These are phyloP conservation scores for Blastobotrys ciferrii DNA, from an alignment of 1,139 yeast genomes.

Conservation along the genomic window DNA sequence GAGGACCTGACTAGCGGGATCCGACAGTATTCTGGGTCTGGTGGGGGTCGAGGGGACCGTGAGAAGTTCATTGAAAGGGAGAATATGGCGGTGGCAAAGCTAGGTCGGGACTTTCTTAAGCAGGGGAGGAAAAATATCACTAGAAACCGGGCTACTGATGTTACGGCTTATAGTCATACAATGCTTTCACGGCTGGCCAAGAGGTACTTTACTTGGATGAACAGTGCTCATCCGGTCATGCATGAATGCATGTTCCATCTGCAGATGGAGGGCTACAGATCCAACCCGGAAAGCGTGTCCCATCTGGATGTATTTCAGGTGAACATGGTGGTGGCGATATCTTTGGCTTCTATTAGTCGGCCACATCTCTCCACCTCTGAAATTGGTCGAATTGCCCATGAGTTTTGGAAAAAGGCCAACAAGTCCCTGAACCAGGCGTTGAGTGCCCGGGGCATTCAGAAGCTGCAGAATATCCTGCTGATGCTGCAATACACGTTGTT, in stretches of 20 bases:
- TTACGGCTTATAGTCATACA: conserved; percentile 2
- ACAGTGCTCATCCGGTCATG: conserved; percentile 13
- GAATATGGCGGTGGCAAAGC: conserved; percentile 9
- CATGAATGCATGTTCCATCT: conserved; percentile 12
- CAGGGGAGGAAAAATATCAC: conserved; percentile 6
- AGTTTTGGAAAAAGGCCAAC: conserved; percentile 9
- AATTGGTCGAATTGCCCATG: conserved; percentile 12
- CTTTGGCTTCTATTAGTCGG: conserved; percentile 12
- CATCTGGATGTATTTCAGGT: conserved; percentile 8
- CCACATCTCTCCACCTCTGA: conserved; percentile 14
- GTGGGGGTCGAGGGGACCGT: conserved; percentile 6
- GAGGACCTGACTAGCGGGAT: conserved; percentile 6
- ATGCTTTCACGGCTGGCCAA: conserved; percentile 9
- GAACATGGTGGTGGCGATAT: conserved; percentile 11
- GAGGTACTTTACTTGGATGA: conserved; percentile 14
- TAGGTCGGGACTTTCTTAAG: conserved; percentile 9
- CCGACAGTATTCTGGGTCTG: background rate
- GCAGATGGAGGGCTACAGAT: conserved; percentile 10
- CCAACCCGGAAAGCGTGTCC: background rate
- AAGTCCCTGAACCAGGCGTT: conserved; percentile 5
- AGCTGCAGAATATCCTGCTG: conserved; percentile 11
- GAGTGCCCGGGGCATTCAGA: conserved; percentile 2
- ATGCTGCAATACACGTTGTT: conserved; percentile 12
- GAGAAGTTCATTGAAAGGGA: conserved; percentile 10
- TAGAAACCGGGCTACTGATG: conserved; percentile 2